phyloP scores from a whole-genome alignment of 192 early-diverging fungal species.

The Mortierella antarctica region DNA sequence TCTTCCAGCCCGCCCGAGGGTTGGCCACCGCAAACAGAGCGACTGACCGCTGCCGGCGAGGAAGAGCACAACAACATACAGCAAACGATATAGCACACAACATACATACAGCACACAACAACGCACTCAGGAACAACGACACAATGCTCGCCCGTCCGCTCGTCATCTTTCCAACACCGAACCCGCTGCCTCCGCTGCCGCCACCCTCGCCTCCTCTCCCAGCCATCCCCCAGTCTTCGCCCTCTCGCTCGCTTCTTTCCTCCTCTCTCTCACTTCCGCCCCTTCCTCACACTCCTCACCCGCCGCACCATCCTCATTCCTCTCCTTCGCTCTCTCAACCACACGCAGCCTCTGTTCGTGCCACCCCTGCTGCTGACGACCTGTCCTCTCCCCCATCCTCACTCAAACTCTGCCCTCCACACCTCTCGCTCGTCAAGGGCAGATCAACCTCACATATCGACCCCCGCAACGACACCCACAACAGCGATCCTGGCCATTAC shows the following conservation, averaged over 20 bases:
- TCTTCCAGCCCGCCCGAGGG: too few relatives aligned
- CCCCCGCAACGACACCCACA: not conserved
- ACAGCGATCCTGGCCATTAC: not conserved
- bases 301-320: conserved; percentile 1
- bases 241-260: not conserved
- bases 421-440: too few relatives aligned
- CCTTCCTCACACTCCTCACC: conserved; percentile 6
- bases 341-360: not conserved
- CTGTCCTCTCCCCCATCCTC: not conserved
- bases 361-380: not conserved
- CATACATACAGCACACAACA: too few relatives aligned
- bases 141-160: not conserved
- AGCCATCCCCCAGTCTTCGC: not conserved
- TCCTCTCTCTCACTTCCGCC: not conserved
- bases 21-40: too few relatives aligned
- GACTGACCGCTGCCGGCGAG: too few relatives aligned
- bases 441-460: not conserved
- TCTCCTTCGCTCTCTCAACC: not conserved
- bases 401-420: not conserved
- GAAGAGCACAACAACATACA: too few relatives aligned
- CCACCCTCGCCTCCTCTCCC: conserved; percentile 8
- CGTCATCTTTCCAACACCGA: conserved; percentile 21
- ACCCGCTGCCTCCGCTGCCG: conserved; percentile 12
- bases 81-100: too few relatives aligned
- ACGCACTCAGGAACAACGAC: not conserved